Base-by-base conservation (phyloP, 176 grass and related monocot genomes). In the Echinochloa phyllopogon region DNA sequence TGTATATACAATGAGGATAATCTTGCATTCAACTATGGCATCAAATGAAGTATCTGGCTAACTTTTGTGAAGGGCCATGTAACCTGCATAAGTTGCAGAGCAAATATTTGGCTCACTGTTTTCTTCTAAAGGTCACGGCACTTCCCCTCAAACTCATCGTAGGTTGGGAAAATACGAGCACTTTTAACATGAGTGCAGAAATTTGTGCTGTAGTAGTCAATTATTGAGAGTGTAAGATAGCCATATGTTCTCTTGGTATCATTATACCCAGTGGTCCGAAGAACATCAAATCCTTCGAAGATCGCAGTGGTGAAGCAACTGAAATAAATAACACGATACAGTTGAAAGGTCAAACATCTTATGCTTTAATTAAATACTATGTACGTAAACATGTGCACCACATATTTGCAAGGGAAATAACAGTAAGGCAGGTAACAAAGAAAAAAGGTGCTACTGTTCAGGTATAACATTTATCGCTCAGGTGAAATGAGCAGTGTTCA, bases 11-110 rank as follows among this genome's bases (percentile, higher is more conserved):
- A 14, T 86, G 29, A 64, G 48, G 15, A 80, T 60, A 64, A 39
- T 87, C 15, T 61, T 57, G 15, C 3, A 49, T 70, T 70, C 24
- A 60, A 25, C 57, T 68, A 42, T 3, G 29, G 16, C 8, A 72
- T 77, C 8, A n/a, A n/a, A n/a, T n/a, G n/a, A n/a, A n/a, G n/a
- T 37, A n/a, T 8, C 0, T 2, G 0, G 12, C 21, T 60, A 33
- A 38, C 44, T 76, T 75, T 41, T 7, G 29, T 49, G 40, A 78
- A 83, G 73, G 16, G 58, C 40, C n/a, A 23, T 63, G 25, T 92
- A 84, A 98, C 96, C 93, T 98, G 96, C 96, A 98, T 98, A 89
- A 95, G 96, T 79, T 98, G 96, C 53, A 98, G 87, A 25, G 93
- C 87, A 88, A 98, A 95, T 67, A 98, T 87, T 85, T 98, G 69